phyloP scores from a whole-genome alignment of 2,329 filamentous ascomycete genomes.

The Passalora sequoiae region DNA sequence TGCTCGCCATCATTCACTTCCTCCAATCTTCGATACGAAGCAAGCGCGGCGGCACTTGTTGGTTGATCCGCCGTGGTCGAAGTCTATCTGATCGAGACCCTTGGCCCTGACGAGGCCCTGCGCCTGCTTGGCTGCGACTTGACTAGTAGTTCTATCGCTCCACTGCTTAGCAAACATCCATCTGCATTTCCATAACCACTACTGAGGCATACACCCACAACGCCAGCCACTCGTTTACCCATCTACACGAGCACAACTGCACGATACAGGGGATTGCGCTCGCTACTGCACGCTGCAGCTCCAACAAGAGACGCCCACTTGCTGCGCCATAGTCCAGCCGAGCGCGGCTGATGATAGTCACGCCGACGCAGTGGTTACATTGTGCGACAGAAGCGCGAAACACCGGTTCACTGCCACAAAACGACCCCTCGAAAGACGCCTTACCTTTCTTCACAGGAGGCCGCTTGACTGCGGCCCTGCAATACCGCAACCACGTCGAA shows the following conservation, averaged over 20 bases:
- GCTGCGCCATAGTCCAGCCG: not conserved
- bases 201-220: not conserved
- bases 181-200: not conserved
- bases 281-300: not conserved
- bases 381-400: constrained; percentile 3
- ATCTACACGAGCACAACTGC: not conserved
- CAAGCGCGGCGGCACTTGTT: no score
- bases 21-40: no score
- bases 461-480: constrained; percentile 24
- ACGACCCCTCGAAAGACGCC: not conserved
- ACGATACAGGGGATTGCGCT: no score
- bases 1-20: no score
- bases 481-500: constrained; percentile 40
- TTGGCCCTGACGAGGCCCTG: no score
- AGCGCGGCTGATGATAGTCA: not conserved
- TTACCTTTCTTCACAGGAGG: no score
- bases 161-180: no score
- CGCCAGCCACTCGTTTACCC: constrained; percentile 1
- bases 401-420: constrained; percentile 1
- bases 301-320: not conserved
- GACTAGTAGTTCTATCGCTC: no score
- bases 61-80: no score
- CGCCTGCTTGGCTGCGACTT: no score
- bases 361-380: not conserved
- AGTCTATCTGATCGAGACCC: no score